A percentile compares a stretch with the other conserved stretches of the same genome.
These are phyloP conservation scores for Anaeramoeba flamelloides DNA, from an alignment of 78 protist species.

Conservation along the genomic window DNA sequence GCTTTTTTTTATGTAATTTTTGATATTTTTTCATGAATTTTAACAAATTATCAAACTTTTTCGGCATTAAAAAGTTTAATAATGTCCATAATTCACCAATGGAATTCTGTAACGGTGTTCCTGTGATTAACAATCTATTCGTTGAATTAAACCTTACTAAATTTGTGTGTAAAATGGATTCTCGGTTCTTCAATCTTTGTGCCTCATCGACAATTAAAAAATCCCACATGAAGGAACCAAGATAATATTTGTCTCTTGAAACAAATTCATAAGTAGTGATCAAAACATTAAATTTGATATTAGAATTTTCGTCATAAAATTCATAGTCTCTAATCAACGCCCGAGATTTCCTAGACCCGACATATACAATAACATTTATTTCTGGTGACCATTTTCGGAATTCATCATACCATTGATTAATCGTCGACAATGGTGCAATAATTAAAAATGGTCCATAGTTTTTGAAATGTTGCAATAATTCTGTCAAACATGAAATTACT, in stretches of 20 bases:
- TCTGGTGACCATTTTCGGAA: conserved; percentile 3
- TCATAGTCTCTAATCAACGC: conserved; percentile 16
- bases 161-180: not conserved
- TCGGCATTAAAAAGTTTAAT: conserved; percentile 67
- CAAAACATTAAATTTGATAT: not conserved
- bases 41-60: conserved; percentile 40
- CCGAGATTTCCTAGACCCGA: conserved; percentile 29
- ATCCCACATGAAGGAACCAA: conserved; percentile 49
- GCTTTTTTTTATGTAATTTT: not conserved
- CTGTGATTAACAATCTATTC: conserved; percentile 66
- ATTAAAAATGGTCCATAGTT: not conserved
- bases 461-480: not conserved
- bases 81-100: conserved; percentile 70
- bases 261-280: not conserved
- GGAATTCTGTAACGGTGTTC: conserved; percentile 78
- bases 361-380: conserved; percentile 35
- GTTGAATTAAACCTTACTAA: conserved; percentile 23
- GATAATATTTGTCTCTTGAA: conserved; percentile 5
- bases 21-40: conserved; percentile 26
- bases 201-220: conserved; percentile 88
- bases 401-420: not conserved
- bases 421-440: not conserved
- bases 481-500: not conserved
- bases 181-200: conserved; percentile 68
- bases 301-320: not conserved